A percentile compares a stretch with the other conserved stretches of the same genome.
These are phyloP conservation scores for Monosporascus sp. DNA, from an alignment of 2,329 filamentous ascomycete species.

Conservation along the genomic window DNA sequence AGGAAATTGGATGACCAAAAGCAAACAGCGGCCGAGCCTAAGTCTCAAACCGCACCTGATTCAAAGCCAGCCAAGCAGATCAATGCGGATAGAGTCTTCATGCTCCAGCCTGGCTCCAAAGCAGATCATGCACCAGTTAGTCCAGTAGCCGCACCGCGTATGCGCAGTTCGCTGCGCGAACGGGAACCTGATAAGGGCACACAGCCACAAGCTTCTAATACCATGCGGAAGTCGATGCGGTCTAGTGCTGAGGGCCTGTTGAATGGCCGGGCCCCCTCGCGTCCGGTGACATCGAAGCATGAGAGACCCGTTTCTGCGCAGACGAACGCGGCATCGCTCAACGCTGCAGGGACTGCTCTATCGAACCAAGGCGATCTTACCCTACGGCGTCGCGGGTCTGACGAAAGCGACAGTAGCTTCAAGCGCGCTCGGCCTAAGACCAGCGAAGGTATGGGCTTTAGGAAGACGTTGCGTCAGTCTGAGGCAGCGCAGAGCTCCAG, in stretches of 20 bases:
- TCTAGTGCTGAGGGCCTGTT: constrained; percentile 5
- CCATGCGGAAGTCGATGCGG: constrained; percentile 27
- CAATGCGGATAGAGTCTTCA: constrained; percentile 10
- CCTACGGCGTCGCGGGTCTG: constrained; percentile 51
- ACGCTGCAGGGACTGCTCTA: constrained; percentile 5
- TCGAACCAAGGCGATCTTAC: constrained; percentile 17
- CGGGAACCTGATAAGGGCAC: constrained; percentile 17
- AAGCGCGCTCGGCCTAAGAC: constrained; percentile 51
- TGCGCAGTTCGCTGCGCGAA: constrained; percentile 44
- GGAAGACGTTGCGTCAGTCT: constrained; percentile 63
- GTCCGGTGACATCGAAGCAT: constrained; percentile 4
- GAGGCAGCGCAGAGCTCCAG: constrained; percentile 41
- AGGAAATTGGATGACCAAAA: constrained; percentile 37
- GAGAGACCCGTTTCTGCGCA: constrained; percentile 4
- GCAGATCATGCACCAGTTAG: constrained; percentile 15
- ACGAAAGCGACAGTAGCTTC: constrained; percentile 78
- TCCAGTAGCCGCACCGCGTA: constrained; percentile 15
- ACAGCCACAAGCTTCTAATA: constrained; percentile 6
- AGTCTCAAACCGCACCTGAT: constrained; percentile 15
- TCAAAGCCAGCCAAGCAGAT: constrained; percentile 14
- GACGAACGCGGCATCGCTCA: constrained; percentile 4
- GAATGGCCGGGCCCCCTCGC: constrained; percentile 1
- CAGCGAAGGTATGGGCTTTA: constrained; percentile 55
- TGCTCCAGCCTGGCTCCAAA: constrained; percentile 22
- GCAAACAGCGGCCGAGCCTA: constrained; percentile 6